Base-by-base conservation (phyloP, 2,329 filamentous ascomycete species). In the Stemphylium lycopersici region DNA sequence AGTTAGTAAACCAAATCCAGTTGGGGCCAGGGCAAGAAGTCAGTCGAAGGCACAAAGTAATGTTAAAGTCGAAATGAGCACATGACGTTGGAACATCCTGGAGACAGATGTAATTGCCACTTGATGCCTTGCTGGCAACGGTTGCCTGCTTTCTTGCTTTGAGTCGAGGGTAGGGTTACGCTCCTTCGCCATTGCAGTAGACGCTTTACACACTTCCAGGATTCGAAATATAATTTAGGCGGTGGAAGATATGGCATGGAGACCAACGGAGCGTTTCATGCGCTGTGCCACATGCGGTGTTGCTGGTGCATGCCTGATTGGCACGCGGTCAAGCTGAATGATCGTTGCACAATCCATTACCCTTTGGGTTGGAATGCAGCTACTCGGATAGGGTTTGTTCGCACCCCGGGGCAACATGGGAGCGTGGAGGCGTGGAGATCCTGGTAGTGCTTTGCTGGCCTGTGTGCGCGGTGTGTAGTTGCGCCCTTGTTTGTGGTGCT, bases 311-410 rank as follows among this genome's bases (percentile, higher is more conserved):
- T 31, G 22, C 7, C 34, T 46, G 48, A 51, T 51, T 51, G 41
- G 41, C n/a, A 26, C 39, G 37, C 26, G 20, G 5, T 29, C 20
- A 18, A 50, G 18, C 41, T 38, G 11, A 32, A 24, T 13, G 40
- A 39, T 33, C 20, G 48, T 42, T 34, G 41, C 41, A 51, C 24
- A 46, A 51, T 26, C 26, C 41, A 33, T 46, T 39, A 34, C 48
- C 41, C 33, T 51, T 34, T 22, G 44, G 40, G 39, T 32, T 39
- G 41, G 31, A 41, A 33, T 15, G 41, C 33, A 46, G 41, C 18
- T 39, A 29, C n/a, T 10, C 2, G 26, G 10, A 29, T 29, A 29
- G 26, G 26, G 26, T 29, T 29, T 29, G 26, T 29, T 29, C 26
- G 26, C 26, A 29, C 11, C 26, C 26, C 26, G 8, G 26, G 26